Conservation (phyloP, 2,329 filamentous ascomycete species). For the Pyricularia sp. region DNA sequence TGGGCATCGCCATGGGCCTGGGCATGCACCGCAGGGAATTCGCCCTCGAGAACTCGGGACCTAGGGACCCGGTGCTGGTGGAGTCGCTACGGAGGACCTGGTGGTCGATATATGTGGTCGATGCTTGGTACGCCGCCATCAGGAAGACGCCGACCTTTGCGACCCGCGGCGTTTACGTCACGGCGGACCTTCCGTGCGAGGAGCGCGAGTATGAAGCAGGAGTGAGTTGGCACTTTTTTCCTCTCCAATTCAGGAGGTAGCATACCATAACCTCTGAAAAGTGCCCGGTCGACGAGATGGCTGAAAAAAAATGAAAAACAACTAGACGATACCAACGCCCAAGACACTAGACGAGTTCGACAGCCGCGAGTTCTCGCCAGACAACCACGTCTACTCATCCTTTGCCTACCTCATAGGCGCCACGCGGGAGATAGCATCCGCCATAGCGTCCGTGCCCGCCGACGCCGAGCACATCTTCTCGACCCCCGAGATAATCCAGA, state of each 20-base stretch:
- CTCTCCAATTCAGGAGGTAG: too few species aligned
- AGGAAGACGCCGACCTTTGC: conserved; percentile 17
- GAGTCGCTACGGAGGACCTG: conserved; percentile 61
- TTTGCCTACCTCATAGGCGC: conserved; percentile 60
- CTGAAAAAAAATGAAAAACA: conserved; percentile 4
- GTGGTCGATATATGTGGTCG: conserved; percentile 60
- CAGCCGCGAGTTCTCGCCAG: conserved; percentile 46
- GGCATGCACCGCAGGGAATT: conserved; percentile 50
- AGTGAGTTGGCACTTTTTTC: conserved; percentile 16
- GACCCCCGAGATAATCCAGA: conserved; percentile 18
- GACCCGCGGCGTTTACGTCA: conserved; percentile 31
- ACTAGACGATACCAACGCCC: conserved; percentile 28
- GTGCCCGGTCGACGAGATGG: too few species aligned
- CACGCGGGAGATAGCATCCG: conserved; percentile 27
- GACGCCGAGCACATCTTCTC: conserved; percentile 15
- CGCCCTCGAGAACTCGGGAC: conserved; percentile 28
- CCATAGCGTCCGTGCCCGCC: conserved; percentile 17
- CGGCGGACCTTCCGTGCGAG: conserved; percentile 55
- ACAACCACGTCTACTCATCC: conserved; percentile 49
- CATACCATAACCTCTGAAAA: too few species aligned
- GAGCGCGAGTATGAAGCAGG: conserved; percentile 42
- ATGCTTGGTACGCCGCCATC: conserved; percentile 34
- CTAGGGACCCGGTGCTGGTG: conserved; percentile 34
- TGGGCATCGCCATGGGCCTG: conserved; percentile 48
- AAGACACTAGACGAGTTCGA: conserved; percentile 52